Conservation (phyloP, 164 flowering plant genomes). For the Cinnamomum chago region DNA sequence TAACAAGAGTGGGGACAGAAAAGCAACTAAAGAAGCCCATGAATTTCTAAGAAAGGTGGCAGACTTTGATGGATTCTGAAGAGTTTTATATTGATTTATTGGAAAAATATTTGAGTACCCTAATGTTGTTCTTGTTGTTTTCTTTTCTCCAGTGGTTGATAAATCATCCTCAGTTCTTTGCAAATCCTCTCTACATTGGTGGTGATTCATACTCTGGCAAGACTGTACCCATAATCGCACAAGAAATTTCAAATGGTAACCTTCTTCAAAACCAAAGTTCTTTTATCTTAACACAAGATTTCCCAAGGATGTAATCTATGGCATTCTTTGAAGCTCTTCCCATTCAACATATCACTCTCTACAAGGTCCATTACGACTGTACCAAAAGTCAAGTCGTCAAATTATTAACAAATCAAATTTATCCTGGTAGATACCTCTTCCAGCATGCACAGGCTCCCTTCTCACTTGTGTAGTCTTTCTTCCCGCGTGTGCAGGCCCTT, state of each 20-base stretch:
- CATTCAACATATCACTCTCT: too few relatives aligned
- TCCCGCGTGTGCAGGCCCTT: too few relatives aligned
- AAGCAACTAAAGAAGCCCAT: slow-evolving; percentile 6
- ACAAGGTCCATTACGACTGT: too few relatives aligned
- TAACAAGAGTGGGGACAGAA: slow-evolving; percentile 2
- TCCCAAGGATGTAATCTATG: too few relatives aligned
- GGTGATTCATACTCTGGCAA: slow-evolving; percentile 37
- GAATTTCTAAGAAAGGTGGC: slow-evolving; percentile 23
- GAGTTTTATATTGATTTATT: not conserved
- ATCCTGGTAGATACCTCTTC: too few relatives aligned
- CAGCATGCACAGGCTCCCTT: too few relatives aligned
- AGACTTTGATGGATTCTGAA: not conserved
- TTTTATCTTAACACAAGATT: too few relatives aligned
- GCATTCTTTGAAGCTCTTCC: too few relatives aligned
- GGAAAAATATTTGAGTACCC: not conserved
- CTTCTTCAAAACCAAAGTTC: not conserved
- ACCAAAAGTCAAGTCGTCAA: too few relatives aligned
- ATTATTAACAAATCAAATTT: too few relatives aligned
- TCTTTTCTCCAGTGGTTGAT: slow-evolving; percentile 26
- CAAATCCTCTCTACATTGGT: slow-evolving; percentile 27
- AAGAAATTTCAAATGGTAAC: slow-evolving; percentile 22
- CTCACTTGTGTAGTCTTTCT: too few relatives aligned
- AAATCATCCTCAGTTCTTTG: slow-evolving; percentile 18
- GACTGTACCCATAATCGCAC: slow-evolving; percentile 20
- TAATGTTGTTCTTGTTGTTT: not conserved